phyloP scores from a whole-genome alignment of 129 eudicot genomes.

The Sambucus nigra region DNA sequence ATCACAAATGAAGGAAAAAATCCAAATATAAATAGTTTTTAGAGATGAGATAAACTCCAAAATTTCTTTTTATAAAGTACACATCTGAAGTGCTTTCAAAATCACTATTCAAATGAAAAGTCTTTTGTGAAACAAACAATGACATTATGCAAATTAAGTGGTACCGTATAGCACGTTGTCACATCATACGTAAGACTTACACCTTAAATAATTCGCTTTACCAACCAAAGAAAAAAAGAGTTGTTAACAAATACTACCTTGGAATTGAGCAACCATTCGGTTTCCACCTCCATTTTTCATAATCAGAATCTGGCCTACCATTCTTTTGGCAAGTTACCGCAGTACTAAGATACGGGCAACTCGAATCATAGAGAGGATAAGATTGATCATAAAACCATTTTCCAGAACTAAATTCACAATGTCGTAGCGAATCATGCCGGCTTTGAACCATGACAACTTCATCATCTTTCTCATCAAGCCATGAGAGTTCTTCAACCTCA shows the following conservation, averaged over 20 bases:
- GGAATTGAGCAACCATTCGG: constrained; percentile 65
- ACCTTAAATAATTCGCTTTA: too few species aligned
- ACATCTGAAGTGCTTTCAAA: too few species aligned
- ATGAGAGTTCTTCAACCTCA: constrained; percentile 45
- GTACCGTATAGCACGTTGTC: too few species aligned
- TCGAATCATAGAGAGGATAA: constrained; percentile 72
- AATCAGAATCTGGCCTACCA: constrained; percentile 79
- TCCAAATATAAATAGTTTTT: too few species aligned
- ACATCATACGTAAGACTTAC: too few species aligned
- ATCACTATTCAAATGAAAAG: too few species aligned
- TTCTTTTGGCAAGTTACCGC: constrained; percentile 60
- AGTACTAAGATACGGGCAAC: constrained; percentile 67
- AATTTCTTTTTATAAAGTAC: too few species aligned
- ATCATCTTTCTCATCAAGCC: constrained; percentile 61
- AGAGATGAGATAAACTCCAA: too few species aligned
- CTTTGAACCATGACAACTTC: constrained; percentile 47
- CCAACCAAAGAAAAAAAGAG: too few species aligned
- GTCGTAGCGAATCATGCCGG: constrained; percentile 37
- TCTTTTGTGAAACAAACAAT: too few species aligned
- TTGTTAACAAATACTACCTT: constrained; percentile 59
- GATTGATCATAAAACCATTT: constrained; percentile 85
- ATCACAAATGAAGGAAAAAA: neutral
- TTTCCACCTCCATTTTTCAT: constrained; percentile 82
- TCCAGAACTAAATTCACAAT: constrained; percentile 58
- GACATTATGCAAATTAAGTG: too few species aligned